Conservation (phyloP, 441 rosid genomes). For the Daphne laureola region DNA sequence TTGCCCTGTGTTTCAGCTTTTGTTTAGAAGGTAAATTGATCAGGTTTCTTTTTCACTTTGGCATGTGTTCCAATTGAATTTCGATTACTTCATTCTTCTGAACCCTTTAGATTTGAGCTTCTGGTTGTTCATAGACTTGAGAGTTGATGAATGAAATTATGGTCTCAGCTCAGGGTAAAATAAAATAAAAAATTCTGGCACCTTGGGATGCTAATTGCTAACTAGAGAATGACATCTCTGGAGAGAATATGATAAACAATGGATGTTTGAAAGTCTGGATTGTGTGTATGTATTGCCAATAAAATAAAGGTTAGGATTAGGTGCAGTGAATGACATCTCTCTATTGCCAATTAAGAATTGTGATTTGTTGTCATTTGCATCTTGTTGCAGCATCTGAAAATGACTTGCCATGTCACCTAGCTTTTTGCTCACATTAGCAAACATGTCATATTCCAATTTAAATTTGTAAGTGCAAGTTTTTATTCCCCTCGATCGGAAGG, state of each 20-base stretch:
- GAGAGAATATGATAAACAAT: constrained; percentile 12
- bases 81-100: too few relatives aligned
- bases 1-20: not conserved
- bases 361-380: constrained; percentile 5
- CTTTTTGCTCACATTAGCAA: not conserved
- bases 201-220: not conserved
- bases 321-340: constrained; percentile 26
- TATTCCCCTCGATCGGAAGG: not conserved
- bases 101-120: not conserved
- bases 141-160: too few relatives aligned
- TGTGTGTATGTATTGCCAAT: constrained; percentile 6
- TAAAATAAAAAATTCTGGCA: too few relatives aligned
- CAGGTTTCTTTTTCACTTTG: not conserved
- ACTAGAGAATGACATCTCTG: constrained; percentile 24
- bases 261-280: constrained; percentile 1
- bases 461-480: not conserved
- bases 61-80: not conserved
- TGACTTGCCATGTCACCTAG: not conserved
- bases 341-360: constrained; percentile 8
- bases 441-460: not conserved
- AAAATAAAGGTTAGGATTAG: constrained; percentile 21
- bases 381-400: constrained; percentile 6
- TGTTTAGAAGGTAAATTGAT: not conserved
- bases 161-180: too few relatives aligned
- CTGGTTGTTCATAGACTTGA: not conserved